phyloP scores from a whole-genome alignment of 169 alveolate species.

The Babesia gibsoni region DNA sequence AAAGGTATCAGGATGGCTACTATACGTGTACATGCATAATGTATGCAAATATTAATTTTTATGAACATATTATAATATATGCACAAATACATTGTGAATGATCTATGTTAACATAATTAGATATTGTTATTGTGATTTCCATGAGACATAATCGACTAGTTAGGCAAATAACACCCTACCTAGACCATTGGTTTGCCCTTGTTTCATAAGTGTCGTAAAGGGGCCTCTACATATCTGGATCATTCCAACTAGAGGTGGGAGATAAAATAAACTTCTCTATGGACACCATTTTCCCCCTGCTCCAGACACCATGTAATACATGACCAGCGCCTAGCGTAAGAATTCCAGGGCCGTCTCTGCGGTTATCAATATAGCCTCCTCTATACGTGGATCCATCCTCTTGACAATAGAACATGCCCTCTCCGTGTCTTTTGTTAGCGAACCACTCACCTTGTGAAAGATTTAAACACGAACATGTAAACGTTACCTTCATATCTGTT shows the following conservation, averaged over 20 bases:
- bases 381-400: slow-evolving; percentile 85
- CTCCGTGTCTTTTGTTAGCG: slow-evolving; percentile 88
- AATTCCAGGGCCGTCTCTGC: slow-evolving; percentile 87
- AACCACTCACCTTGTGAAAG: slow-evolving; percentile 83
- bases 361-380: slow-evolving; percentile 86
- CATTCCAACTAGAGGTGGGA: slow-evolving; percentile 73
- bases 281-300: slow-evolving; percentile 63
- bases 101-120: too few relatives aligned
- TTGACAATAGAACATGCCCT: slow-evolving; percentile 84
- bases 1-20: neutral
- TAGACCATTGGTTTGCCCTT: too few relatives aligned
- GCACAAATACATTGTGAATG: too few relatives aligned
- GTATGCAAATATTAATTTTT: too few relatives aligned
- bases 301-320: slow-evolving; percentile 78
- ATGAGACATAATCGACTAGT: too few relatives aligned
- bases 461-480: neutral
- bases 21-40: neutral
- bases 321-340: slow-evolving; percentile 78
- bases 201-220: too few relatives aligned
- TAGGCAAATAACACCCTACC: too few relatives aligned
- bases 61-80: too few relatives aligned
- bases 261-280: slow-evolving; percentile 67
- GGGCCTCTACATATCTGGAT: slow-evolving; percentile 64
- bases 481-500: slow-evolving; percentile 79
- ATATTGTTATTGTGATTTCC: too few relatives aligned